Percentiles rank a stretch among this genome's conserved stretches.
Conservation (phyloP, 306 rosid species). For the Pyrus bretschneideri region DNA sequence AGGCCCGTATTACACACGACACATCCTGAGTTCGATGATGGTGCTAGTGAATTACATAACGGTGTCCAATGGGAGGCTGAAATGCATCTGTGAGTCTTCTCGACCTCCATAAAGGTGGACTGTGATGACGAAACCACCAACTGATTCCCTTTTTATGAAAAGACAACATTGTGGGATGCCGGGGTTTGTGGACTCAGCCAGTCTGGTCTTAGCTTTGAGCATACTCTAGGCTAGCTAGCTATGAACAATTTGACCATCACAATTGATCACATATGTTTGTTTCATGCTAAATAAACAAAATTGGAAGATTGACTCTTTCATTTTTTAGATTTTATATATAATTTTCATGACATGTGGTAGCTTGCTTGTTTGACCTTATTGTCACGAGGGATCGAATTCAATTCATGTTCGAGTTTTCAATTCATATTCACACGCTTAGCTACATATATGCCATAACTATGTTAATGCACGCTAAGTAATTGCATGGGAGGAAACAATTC, state of each 20-base stretch:
- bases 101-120: too few relatives aligned
- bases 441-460: constrained; percentile 4
- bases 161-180: background rate
- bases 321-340: background rate
- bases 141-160: too few relatives aligned
- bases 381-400: background rate
- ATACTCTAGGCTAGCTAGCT: constrained; percentile 5
- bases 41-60: too few relatives aligned
- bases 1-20: too few relatives aligned
- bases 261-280: background rate
- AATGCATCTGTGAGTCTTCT: too few relatives aligned
- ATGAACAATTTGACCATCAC: background rate
- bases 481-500: constrained; percentile 57
- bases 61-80: too few relatives aligned
- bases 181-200: constrained; percentile 10
- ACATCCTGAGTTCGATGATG: too few relatives aligned
- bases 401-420: too few relatives aligned
- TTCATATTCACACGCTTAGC: background rate
- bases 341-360: background rate
- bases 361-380: background rate
- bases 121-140: too few relatives aligned
- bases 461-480: constrained; percentile 38
- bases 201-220: constrained; percentile 15
- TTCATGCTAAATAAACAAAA: background rate
- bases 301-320: background rate